Base-by-base conservation (phyloP, 164 flowering plant genomes). In the Paratinospora sagittata region DNA sequence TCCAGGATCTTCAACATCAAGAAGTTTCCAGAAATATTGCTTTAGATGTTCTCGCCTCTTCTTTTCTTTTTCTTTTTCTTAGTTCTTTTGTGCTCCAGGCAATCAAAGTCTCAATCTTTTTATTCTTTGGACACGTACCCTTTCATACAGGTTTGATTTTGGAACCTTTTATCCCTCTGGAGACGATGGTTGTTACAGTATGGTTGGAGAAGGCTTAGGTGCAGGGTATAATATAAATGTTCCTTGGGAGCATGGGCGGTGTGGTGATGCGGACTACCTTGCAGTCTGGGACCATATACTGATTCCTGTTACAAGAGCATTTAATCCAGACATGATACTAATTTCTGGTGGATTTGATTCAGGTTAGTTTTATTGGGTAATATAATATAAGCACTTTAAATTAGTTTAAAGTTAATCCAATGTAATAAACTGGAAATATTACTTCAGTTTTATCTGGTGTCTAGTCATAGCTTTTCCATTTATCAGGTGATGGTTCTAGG, bases 331-430 rank as follows among this genome's bases (percentile, higher is more conserved):
- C 69, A 78, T 96, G 66, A 82, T 96, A 62, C 78, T 96, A 6
- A 74, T 96, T 65, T 96, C 99, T 75, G 99, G 92, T 36, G 99
- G 99, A 75, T 96, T 93, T 82, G 99, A 96, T 88, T 96, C 98
- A 85, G 99, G 99, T 93, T 49, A 63, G 78, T 11, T 63, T 67
- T 68, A 27, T 47, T 72, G 8, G 26, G 30, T 47, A 10, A 23
- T 12, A 5, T 43, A 57, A 16, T 61, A 8, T 21, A 4, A 55
- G n/a, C 7, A 55, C 21, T 17, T 16, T 19, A 6, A 19, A 55
- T 55, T 17, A n/a, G 24, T 55, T 52, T n/a, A 52, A 52, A n/a
- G 8, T 52, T 52, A 52, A 30, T 30, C 34, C 34, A 30, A 30
- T 52, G 21, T 5, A 16, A 5, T 52, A 6, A 21, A 43, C 14